A percentile compares a stretch with the other conserved stretches of the same genome.
Conservation (phyloP, 2,329 filamentous ascomycete species). For the Elsinoe arachidis region DNA sequence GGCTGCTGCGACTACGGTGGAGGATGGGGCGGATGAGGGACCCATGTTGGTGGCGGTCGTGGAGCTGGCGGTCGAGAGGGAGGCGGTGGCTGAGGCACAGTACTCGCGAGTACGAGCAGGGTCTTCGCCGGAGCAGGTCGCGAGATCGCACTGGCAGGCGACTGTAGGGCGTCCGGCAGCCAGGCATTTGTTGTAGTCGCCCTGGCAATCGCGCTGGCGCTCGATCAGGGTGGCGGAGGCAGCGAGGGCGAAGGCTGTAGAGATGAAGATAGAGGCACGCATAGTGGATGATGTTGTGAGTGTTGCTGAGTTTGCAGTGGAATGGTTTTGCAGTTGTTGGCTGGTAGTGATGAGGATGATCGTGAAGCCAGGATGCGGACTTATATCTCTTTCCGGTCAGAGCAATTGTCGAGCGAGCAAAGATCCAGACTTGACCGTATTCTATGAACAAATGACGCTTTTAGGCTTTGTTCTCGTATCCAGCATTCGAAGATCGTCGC, state of each 20-base stretch:
- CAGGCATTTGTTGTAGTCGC: constrained; percentile 17
- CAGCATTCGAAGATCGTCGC: neutral
- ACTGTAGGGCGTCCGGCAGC: constrained; percentile 13
- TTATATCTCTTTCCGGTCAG: neutral
- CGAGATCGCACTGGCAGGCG: constrained; percentile 15
- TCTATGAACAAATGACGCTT: constrained; percentile 1
- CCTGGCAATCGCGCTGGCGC: constrained; percentile 14
- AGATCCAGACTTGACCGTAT: neutral
- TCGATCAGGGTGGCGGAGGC: constrained; percentile 1
- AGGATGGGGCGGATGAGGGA: constrained; percentile 1
- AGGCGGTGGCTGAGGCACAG: constrained; percentile 15
- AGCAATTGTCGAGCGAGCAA: neutral
- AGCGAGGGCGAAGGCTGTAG: constrained; percentile 16
- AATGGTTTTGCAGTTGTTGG: neutral
- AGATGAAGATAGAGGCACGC: constrained; percentile 17
- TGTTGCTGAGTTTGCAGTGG: neutral
- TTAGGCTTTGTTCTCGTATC: constrained; percentile 2
- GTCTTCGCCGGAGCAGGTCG: constrained; percentile 17
- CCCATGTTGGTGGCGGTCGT: constrained; percentile 2
- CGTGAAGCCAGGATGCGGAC: neutral
- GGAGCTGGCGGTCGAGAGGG: constrained; percentile 4
- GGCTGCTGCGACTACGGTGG: constrained; percentile 16
- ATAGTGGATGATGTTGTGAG: constrained; percentile 11
- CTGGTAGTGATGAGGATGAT: neutral
- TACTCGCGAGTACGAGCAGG: constrained; percentile 15